phyloP scores from a whole-genome alignment of 2,329 filamentous ascomycete genomes.

The Albophoma yamanashiensis region DNA sequence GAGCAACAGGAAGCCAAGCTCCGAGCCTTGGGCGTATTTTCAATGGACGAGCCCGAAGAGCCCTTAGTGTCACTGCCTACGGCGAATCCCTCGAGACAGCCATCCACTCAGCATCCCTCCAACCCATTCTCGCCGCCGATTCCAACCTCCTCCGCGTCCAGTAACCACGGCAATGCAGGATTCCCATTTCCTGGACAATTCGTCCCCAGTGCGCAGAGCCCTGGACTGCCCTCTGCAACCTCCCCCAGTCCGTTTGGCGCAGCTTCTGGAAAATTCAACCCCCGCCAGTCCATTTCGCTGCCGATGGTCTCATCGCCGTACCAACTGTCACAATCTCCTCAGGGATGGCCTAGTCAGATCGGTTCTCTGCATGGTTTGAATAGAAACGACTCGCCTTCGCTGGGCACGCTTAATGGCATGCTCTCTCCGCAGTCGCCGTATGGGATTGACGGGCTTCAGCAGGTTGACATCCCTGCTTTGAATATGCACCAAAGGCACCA shows the following conservation, averaged over 20 bases:
- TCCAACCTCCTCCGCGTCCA: slow-evolving; percentile 66
- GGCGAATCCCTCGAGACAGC: slow-evolving; percentile 52
- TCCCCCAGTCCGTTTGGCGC: slow-evolving; percentile 63
- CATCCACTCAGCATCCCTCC: slow-evolving; percentile 64
- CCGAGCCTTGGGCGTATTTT: slow-evolving; percentile 77
- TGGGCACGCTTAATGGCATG: slow-evolving; percentile 40
- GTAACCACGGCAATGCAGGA: slow-evolving; percentile 47
- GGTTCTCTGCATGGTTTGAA: slow-evolving; percentile 41
- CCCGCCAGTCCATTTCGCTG: slow-evolving; percentile 62
- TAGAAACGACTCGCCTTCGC: slow-evolving; percentile 54
- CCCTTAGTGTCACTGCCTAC: slow-evolving; percentile 56
- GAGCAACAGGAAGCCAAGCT: slow-evolving; percentile 86
- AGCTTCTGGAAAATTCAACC: slow-evolving; percentile 49
- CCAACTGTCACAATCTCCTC: slow-evolving; percentile 50
- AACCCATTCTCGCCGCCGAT: slow-evolving; percentile 77
- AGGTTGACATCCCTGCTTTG: slow-evolving; percentile 27
- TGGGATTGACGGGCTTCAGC: slow-evolving; percentile 37
- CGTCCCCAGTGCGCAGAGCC: slow-evolving; percentile 51
- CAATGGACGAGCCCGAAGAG: slow-evolving; percentile 58
- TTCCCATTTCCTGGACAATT: slow-evolving; percentile 50
- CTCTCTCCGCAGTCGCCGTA: slow-evolving; percentile 57
- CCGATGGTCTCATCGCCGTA: slow-evolving; percentile 55
- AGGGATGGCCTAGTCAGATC: slow-evolving; percentile 47
- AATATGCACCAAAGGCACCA: slow-evolving; percentile 46
- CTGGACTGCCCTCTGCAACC: slow-evolving; percentile 51